phyloP scores from a whole-genome alignment of 345 rosid species.

The Brassica carinata region DNA sequence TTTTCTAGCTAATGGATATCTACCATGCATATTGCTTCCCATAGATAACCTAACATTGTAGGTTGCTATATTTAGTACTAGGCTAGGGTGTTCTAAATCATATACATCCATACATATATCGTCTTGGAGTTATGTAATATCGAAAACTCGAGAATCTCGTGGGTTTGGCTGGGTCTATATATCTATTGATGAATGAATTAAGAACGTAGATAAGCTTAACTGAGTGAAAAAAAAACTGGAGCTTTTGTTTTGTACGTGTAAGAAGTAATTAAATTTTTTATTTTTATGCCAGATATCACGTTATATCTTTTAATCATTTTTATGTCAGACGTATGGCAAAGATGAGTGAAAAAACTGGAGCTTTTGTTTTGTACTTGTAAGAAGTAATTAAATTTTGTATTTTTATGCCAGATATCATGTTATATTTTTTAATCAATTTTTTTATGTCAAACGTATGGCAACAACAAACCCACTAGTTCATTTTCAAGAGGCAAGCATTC shows the following conservation, averaged over 20 bases:
- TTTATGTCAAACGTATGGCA: background rate
- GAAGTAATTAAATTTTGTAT: background rate
- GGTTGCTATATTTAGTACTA: constrained; percentile 21
- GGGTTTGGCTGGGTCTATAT: constrained; percentile 11
- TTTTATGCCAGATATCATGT: background rate
- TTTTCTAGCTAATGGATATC: constrained; percentile 12
- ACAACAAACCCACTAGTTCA: background rate
- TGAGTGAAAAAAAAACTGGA: constrained; percentile 4
- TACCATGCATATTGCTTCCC: background rate
- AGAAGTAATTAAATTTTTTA: background rate
- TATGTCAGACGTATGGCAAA: no score
- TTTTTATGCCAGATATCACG: constrained; percentile 1
- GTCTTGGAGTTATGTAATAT: background rate
- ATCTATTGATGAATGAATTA: background rate
- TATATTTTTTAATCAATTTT: background rate
- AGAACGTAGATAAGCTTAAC: background rate
- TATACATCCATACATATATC: background rate
- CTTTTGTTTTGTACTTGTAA: background rate
- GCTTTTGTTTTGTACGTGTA: background rate
- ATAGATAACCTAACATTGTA: background rate
- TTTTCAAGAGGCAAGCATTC: background rate
- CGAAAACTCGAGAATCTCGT: constrained; percentile 18
- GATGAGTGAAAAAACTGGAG: background rate
- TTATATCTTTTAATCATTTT: background rate
- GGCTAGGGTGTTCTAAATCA: background rate